phyloP scores from a whole-genome alignment of 306 rosid species.

The Gleditsia sinensis region DNA sequence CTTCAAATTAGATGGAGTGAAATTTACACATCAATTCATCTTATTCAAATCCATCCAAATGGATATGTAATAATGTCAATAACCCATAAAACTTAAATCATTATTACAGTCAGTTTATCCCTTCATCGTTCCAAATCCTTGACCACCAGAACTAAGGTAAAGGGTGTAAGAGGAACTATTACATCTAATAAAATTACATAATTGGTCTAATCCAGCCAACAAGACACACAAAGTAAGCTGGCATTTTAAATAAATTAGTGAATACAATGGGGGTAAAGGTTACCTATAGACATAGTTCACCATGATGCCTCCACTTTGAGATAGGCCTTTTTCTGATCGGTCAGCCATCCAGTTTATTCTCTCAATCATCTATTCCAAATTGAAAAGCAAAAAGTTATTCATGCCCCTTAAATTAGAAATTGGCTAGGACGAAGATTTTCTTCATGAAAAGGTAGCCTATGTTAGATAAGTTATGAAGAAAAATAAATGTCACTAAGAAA shows the following conservation, averaged over 20 bases:
- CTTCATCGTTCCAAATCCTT: conserved; percentile 3
- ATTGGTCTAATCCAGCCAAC: conserved; percentile 4
- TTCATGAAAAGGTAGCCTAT: conserved; percentile 10
- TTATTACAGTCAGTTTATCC: conserved; percentile 6
- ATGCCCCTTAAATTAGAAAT: conserved; percentile 20
- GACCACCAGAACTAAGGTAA: conserved; percentile 13
- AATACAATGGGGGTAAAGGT: conserved; percentile 14
- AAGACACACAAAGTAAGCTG: conserved; percentile 9
- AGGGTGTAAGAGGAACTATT: conserved; percentile 5
- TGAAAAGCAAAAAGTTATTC: conserved; percentile 29
- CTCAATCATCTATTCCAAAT: conserved; percentile 75
- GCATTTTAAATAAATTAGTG: neutral
- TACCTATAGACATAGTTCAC: conserved; percentile 95
- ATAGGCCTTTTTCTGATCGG: conserved; percentile 75
- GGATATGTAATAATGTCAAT: conserved; percentile 4
- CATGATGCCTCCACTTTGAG: conserved; percentile 93
- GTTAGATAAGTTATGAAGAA: conserved; percentile 16
- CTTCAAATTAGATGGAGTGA: conserved; percentile 30
- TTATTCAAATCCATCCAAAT: conserved; percentile 23
- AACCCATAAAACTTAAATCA: conserved; percentile 14
- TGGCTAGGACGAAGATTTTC: conserved; percentile 17
- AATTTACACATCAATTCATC: conserved; percentile 12
- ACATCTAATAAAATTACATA: neutral
- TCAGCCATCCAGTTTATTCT: conserved; percentile 95
- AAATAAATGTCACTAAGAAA: conserved; percentile 15